Evolutionary conservation across 306 rosid genomes (phyloP), one percentile per base, ranked within the genome.

Genomic region (Trifolium fragiferum): DNA sequence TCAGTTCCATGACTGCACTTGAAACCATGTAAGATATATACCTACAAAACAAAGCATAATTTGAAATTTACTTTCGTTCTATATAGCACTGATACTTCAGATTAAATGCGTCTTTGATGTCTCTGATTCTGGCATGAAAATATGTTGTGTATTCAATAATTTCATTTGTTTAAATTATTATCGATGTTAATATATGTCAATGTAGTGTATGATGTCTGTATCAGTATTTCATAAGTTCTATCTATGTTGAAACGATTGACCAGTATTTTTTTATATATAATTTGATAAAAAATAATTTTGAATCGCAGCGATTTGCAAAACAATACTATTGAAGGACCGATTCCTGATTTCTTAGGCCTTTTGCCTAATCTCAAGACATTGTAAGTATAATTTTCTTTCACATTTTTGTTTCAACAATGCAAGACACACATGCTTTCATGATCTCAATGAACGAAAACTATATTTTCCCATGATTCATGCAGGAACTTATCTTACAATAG

Each of bases 1-100:
- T 84, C 73, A 81, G 87, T 70, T 81, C 84, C 66, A 83, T 86
- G 90, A 80, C 77, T 78, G 87, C 87, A 33, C 83, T 87, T 40
- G 66, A 83, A 62, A 81, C 65, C 13, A 68, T 86, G 87, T 83
- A 37, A 86, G 87, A 78, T 66, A 78, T 59, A 1, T 55, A 9
- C 63, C 25, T 40, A 43, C 5, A 14, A 38, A 19, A 49, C 3
- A 70, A 61, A 11, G 4, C 6, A 9, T 19, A 5, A n/a, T 49
- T 37, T 37, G 7, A 7, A 37, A 37, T 7, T 37, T 37, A 6
- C 2, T 37, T 35, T 35, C 2, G 10, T 35, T 35, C 0, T 7
- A 35, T 7, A 2, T 1, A 35, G 9, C 9, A 35, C 9, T 2
- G 9, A 37, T 10, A 7, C 10, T 37, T 7, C 40, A 0, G 2